Evolutionary conservation across 228 moss, liverwort and hornwort genomes (phyloP), one percentile per base, ranked within the genome.

Genomic region (Sphagnum fallax): DNA sequence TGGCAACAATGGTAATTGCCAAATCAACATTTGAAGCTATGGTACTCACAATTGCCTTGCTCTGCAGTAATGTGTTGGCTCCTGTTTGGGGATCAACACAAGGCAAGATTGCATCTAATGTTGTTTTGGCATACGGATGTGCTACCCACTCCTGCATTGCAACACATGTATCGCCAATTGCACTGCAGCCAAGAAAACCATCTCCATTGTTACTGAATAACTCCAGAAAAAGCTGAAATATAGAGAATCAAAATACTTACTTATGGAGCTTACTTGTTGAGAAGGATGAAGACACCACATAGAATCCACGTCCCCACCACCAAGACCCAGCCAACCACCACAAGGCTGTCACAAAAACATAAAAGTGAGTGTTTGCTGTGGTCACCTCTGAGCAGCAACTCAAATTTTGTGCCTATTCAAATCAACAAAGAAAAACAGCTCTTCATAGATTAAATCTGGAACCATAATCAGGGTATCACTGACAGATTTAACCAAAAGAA

Each of bases 121-220:
- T 79, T 6, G 86, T 86, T 50, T 77, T 75, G 1, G 83, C 75
- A 14, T 72, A 67, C 5, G 89, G 89, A 60, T 86, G 69, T 2
- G 73, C 73, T 52, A 83, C 83, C 89, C 86, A 89, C 60, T 89
- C 71, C 65, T 60, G 67, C 89, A 89, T 89, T 4, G 89, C 89
- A 47, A 86, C 67, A 67, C 86, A 89, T 7, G 86, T 82, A 51
- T 89, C 89, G 69, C 85, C 89, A 16, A 83, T 64, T 16, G 76
- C 83, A 70, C 89, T 89, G 79, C 75, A 79, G 16, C 14, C 50
- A 10, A 11, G 16, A 14, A 68, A 47, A 48, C 32, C 8, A 1
- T 55, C 55, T 12, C 55, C 55, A 55, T 55, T 55, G 12, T 12
- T 55, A 55, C 12, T 55, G 12, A 55, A 55, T 55, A 12, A 55